Percentiles rank a stretch among this genome's conserved stretches.
Conservation (phyloP, 2,329 filamentous ascomycete species). For the Talaromyces sp. region DNA sequence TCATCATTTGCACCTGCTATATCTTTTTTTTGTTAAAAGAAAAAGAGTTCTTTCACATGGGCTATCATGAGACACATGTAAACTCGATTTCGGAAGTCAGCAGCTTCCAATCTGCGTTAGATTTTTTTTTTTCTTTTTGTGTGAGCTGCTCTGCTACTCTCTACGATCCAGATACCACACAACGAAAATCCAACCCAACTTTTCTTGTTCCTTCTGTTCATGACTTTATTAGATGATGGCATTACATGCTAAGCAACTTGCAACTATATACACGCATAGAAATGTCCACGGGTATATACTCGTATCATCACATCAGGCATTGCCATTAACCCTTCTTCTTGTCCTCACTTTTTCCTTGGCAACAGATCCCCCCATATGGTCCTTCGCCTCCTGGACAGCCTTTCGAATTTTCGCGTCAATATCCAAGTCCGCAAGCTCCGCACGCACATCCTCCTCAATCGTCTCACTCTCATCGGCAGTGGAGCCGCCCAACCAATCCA, state of each 20-base stretch:
- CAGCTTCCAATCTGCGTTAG: constrained; percentile 31
- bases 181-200: constrained; percentile 13
- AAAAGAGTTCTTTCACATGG: constrained; percentile 14
- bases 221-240: neutral
- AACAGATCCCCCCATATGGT: constrained; percentile 20
- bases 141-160: constrained; percentile 26
- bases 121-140: constrained; percentile 19
- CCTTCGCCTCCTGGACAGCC: constrained; percentile 28
- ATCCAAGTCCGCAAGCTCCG: constrained; percentile 33
- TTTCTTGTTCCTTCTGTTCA: constrained; percentile 9
- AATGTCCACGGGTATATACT: neutral
- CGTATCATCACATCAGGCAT: constrained; percentile 2
- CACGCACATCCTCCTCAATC: constrained; percentile 47
- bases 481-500: constrained; percentile 43
- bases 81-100: constrained; percentile 27
- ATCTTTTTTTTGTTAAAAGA: constrained; percentile 8
- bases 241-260: neutral
- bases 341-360: constrained; percentile 10
- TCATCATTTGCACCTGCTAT: constrained; percentile 16
- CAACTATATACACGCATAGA: neutral
- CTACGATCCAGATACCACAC: constrained; percentile 12
- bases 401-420: constrained; percentile 29
- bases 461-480: constrained; percentile 31
- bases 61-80: constrained; percentile 38
- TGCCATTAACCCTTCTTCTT: constrained; percentile 5